phyloP scores from a whole-genome alignment of 148 eudicot genomes.

The Pouteria glomerata region DNA sequence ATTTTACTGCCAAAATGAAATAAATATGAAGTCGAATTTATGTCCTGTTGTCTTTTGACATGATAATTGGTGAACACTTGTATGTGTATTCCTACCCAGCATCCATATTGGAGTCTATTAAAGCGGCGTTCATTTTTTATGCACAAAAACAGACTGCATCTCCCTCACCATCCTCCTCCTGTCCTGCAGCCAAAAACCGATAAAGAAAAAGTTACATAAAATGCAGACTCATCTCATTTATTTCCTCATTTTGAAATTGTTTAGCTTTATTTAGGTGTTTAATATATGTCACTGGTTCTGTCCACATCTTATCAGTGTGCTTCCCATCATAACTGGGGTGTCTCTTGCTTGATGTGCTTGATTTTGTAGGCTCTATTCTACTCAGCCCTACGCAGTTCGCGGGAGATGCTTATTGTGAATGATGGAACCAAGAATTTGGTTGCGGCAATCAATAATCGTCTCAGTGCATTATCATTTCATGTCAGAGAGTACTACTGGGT shows the following conservation, averaged over 20 bases:
- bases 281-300: not conserved
- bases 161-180: no score
- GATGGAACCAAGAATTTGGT: constrained; percentile 61
- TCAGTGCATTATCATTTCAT: constrained; percentile 78
- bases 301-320: not conserved
- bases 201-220: no score
- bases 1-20: no score
- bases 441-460: constrained; percentile 61
- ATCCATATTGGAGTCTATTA: no score
- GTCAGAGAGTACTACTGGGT: constrained; percentile 90
- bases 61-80: no score
- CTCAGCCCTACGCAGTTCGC: constrained; percentile 75
- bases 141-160: no score
- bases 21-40: no score
- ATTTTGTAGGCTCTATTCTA: constrained; percentile 70
- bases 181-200: no score
- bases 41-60: no score
- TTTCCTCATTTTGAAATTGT: not conserved
- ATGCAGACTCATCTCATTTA: no score
- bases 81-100: no score
- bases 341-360: not conserved
- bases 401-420: constrained; percentile 67
- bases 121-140: no score
- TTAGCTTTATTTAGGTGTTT: not conserved
- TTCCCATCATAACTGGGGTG: not conserved